Base-by-base conservation (phyloP, 208 protist species). In the Acanthamoeba healyi region DNA sequence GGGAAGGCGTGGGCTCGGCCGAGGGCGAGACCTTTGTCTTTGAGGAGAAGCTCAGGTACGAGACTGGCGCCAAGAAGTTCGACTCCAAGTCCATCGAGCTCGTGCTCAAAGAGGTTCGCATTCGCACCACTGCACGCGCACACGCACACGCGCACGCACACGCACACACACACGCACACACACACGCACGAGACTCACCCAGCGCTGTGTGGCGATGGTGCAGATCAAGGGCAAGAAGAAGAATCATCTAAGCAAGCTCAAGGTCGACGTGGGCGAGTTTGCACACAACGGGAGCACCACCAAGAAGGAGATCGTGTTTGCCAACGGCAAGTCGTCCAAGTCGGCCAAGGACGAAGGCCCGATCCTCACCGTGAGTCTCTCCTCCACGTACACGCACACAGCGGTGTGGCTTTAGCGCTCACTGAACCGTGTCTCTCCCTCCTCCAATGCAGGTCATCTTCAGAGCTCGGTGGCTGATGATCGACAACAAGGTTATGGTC, bases 191-290 rank as follows among this genome's bases (percentile, higher is more conserved):
- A 26, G 29, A 49, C 44, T 49, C 44, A 49, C 44, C n/a, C n/a
- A n/a, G n/a, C 9, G 44, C 12, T 12, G 44, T 4, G 44, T 49
- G 44, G 44, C 12, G 44, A 12, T 32, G 29, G n/a, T 72, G 63
- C n/a, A 81, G 72, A 81, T 81, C 32, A 81, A 81, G 72, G 72
- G 72, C 72, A 81, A 81, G 72, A 81, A 81, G 40, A 81, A 81
- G 72, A 81, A 81, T 10, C 72, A 81, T 38, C 22, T 81, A 22
- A 4, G 7, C 38, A 81, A 81, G 72, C 24, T 81, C 19, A 81
- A 81, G 72, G 38, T 81, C 14, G 72, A 81, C 40, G 72, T 81
- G 34, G 40, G 72, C 40, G 72, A 81, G 24, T 81, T 81, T 34
- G 72, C 72, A 26, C 72, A 81, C 24, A 42, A 81, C 72, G 40